Conservation (phyloP, 768 basidiomycete species). For the Crucibulum laeve region DNA sequence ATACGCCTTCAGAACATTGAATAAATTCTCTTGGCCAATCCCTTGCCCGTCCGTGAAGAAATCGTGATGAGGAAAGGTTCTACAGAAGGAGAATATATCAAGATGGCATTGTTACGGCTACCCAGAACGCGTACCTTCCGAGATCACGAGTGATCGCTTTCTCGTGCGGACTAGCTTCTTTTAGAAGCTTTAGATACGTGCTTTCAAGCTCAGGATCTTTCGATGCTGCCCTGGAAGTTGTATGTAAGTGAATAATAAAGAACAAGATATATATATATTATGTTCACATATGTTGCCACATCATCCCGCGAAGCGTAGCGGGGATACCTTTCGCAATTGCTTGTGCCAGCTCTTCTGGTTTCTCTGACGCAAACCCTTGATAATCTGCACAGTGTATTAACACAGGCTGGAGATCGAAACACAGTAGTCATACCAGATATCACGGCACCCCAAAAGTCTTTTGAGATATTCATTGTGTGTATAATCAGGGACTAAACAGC, state of each 20-base stretch:
- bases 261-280: not conserved
- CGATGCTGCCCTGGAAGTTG: slow-evolving; percentile 81
- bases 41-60: slow-evolving; percentile 95
- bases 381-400: slow-evolving; percentile 57
- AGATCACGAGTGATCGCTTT: slow-evolving; percentile 93
- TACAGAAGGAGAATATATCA: slow-evolving; percentile 18
- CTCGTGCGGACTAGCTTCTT: slow-evolving; percentile 83
- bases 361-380: slow-evolving; percentile 76
- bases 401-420: not conserved
- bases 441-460: slow-evolving; percentile 96
- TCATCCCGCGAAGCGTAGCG: slow-evolving; percentile 82
- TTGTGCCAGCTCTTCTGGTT: slow-evolving; percentile 73
- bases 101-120: slow-evolving; percentile 8
- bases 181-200: slow-evolving; percentile 77
- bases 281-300: slow-evolving; percentile 90
- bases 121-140: slow-evolving; percentile 52
- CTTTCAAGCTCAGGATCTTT: slow-evolving; percentile 86
- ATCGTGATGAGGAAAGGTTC: slow-evolving; percentile 95
- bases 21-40: slow-evolving; percentile 94
- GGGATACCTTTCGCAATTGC: slow-evolving; percentile 95
- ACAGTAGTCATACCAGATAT: slow-evolving; percentile 59
- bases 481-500: not conserved
- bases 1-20: slow-evolving; percentile 97
- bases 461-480: slow-evolving; percentile 4
- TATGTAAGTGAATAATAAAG: too few relatives aligned